Percentiles rank a stretch among this genome's conserved stretches.
These are phyloP conservation scores for Solanum infundibuliforme DNA, from an alignment of 257 asterid genomes.

Conservation along the genomic window DNA sequence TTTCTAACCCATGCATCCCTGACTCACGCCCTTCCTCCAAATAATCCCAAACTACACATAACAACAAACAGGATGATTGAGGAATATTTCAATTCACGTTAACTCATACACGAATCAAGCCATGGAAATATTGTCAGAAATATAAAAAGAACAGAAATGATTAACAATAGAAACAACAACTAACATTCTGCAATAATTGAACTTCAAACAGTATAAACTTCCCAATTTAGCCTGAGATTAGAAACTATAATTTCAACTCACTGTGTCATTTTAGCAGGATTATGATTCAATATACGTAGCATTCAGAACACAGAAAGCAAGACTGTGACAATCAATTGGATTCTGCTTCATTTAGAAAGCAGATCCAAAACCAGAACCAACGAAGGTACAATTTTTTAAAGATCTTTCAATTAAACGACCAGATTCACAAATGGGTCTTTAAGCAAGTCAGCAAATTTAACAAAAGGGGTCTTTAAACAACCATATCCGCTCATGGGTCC, in stretches of 20 bases:
- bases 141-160: not conserved
- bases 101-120: not conserved
- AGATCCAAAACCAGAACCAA: slow-evolving; percentile 33
- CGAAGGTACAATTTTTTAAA: not conserved
- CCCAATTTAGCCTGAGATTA: not conserved
- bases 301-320: not conserved
- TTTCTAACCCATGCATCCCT: not conserved
- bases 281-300: not conserved
- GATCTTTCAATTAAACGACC: not conserved
- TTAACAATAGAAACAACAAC: not conserved
- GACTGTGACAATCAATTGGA: not conserved
- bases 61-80: not conserved
- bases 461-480: not conserved
- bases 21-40: not conserved
- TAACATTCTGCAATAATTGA: not conserved
- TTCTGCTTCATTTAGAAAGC: not conserved
- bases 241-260: not conserved
- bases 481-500: not conserved
- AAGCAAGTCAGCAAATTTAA: not conserved
- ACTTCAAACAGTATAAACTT: not conserved
- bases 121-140: not conserved
- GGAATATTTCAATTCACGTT: not conserved
- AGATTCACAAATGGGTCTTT: not conserved
- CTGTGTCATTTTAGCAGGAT: not conserved
- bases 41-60: not conserved